A percentile compares a stretch with the other conserved stretches of the same genome.
Conservation (phyloP, 106 monocot species). For the Dendrobium officinale region DNA sequence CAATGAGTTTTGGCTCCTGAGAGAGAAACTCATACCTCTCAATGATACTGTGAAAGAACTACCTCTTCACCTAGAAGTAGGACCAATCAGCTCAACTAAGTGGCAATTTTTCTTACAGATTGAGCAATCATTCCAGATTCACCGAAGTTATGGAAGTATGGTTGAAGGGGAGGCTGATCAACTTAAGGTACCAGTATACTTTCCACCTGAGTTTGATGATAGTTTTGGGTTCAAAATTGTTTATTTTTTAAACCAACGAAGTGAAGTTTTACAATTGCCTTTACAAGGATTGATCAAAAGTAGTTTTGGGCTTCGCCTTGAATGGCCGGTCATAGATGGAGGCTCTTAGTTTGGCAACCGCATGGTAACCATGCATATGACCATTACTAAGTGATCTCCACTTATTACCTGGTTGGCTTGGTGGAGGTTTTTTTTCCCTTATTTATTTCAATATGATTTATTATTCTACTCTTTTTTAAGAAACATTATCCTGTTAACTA, state of each 20-base stretch:
- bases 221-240: background rate
- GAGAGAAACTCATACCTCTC: slow-evolving; percentile 74
- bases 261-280: background rate
- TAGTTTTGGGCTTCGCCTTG: background rate
- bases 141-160: slow-evolving; percentile 95
- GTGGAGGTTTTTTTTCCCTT: background rate
- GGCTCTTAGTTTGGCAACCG: background rate
- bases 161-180: slow-evolving; percentile 96
- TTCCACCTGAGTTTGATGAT: background rate
- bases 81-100: slow-evolving; percentile 86
- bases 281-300: background rate
- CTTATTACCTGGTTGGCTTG: background rate
- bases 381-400: background rate
- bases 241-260: background rate
- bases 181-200: slow-evolving; percentile 55
- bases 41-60: slow-evolving; percentile 71
- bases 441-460: background rate
- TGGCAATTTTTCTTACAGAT: slow-evolving; percentile 94
- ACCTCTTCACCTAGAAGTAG: slow-evolving; percentile 68
- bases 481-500: background rate
- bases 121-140: slow-evolving; percentile 91
- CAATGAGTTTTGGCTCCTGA: slow-evolving; percentile 96
- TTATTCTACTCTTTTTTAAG: background rate
- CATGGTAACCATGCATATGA: background rate
- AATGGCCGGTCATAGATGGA: background rate